Conservation (phyloP, 108 stramenopile species). For the Fistulifera solaris region DNA sequence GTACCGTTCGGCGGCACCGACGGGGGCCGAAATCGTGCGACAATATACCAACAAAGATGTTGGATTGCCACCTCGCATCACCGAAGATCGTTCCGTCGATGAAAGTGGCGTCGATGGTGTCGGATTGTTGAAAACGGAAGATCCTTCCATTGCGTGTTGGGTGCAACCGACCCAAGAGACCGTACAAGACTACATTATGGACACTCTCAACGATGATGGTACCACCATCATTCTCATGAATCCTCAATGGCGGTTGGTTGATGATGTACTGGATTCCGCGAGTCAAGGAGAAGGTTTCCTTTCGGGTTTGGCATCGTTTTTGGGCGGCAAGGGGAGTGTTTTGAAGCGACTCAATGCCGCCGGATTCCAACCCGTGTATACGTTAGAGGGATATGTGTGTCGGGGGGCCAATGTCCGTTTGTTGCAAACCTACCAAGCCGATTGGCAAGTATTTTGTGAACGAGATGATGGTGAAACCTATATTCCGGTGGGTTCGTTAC, state of each 20-base stretch:
- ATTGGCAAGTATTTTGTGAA: slow-evolving; percentile 78
- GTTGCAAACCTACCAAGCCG: slow-evolving; percentile 67
- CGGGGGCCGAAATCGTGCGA: slow-evolving; percentile 46
- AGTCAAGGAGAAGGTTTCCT: slow-evolving; percentile 44
- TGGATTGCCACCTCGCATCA: slow-evolving; percentile 59
- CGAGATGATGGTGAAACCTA: slow-evolving; percentile 58
- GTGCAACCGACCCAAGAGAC: slow-evolving; percentile 79
- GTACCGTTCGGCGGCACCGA: slow-evolving; percentile 63
- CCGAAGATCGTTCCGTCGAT: slow-evolving; percentile 77
- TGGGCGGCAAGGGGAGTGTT: slow-evolving; percentile 79
- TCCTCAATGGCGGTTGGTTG: slow-evolving; percentile 83
- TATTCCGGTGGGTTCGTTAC: slow-evolving; percentile 42
- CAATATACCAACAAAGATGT: slow-evolving; percentile 6
- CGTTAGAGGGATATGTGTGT: slow-evolving; percentile 80
- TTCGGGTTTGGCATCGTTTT: slow-evolving; percentile 65
- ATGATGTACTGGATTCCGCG: slow-evolving; percentile 77
- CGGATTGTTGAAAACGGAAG: slow-evolving; percentile 54
- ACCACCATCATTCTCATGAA: slow-evolving; percentile 52
- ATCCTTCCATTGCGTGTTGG: slow-evolving; percentile 44
- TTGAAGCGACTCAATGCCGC: slow-evolving; percentile 45
- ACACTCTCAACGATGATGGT: slow-evolving; percentile 18
- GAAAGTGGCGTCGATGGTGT: slow-evolving; percentile 85
- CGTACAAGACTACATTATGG: slow-evolving; percentile 36
- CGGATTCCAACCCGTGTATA: slow-evolving; percentile 51
- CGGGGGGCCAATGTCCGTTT: slow-evolving; percentile 76